Evolutionary conservation across 371 early-diverging fungal species (phyloP).

Genomic region (Mucor mucedo): DNA sequence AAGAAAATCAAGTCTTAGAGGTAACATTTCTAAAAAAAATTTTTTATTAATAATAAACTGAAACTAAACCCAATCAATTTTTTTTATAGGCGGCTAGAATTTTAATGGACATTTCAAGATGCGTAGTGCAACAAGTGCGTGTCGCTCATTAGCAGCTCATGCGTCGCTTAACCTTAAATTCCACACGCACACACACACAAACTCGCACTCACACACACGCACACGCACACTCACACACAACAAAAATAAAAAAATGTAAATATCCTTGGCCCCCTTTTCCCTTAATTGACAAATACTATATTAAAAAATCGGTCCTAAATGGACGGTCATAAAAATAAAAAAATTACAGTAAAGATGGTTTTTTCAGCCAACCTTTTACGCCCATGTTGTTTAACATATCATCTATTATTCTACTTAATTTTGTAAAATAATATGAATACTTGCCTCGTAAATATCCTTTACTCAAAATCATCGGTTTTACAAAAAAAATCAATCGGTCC

Average conservation of each 20-base stretch:
- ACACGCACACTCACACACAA: too few species aligned
- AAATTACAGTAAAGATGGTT: not conserved
- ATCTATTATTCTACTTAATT: too few species aligned
- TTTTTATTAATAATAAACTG: conserved; percentile 4
- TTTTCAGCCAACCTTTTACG: too few species aligned
- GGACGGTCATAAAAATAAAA: not conserved
- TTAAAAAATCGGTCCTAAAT: too few species aligned
- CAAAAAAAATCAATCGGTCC: too few species aligned
- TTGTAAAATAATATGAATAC: too few species aligned
- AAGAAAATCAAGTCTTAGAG: conserved; percentile 49
- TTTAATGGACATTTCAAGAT: conserved; percentile 53
- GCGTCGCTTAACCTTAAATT: too few species aligned
- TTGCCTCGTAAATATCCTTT: too few species aligned
- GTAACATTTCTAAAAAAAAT: conserved; percentile 22
- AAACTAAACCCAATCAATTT: conserved; percentile 12
- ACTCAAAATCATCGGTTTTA: too few species aligned
- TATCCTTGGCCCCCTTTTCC: not conserved
- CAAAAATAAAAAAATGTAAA: not conserved
- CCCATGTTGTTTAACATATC: too few species aligned
- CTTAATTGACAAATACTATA: not conserved
- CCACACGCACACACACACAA: too few species aligned
- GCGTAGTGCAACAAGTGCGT: conserved; percentile 33
- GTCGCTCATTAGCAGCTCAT: conserved; percentile 22
- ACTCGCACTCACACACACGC: too few species aligned
- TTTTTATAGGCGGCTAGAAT: conserved; percentile 52